Evolutionary conservation across 2,329 filamentous ascomycete genomes (phyloP), one percentile per base, ranked within the genome.

Genomic region (Fusarium sp.): DNA sequence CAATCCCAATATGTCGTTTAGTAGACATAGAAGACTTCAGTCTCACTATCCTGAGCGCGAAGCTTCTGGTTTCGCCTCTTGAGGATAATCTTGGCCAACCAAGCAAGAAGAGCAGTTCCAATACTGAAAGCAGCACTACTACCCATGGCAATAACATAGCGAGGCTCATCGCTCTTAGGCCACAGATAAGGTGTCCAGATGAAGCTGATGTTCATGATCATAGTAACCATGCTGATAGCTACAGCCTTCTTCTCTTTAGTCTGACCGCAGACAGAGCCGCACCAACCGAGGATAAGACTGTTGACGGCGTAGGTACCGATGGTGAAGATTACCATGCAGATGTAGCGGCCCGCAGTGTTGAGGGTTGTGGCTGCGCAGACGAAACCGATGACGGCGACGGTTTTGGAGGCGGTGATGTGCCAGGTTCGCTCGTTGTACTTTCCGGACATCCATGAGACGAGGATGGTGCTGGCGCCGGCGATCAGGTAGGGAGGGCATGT

Each of bases 191-290:
- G 73, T 16, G 73, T 75, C 69, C 71, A 75, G 53, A 75, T 74
- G n/a, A 71, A 72, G 60, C 69, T 71, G 10, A 74, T 48, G 59
- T 75, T 75, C 66, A 74, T 74, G 8, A 75, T 63, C 64, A 70
- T 75, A 1, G 71, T 75, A 3, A 72, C 72, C 72, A 75, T 75
- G 18, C 80, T 80, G 20, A 85, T 77, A 1, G 81, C 78, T 3
- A 80, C 80, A 1, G 83, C 83, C 69, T 83, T 84, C 76, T 85
- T 84, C 72, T 85, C 83, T 24, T 83, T 81, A 1, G 82, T 84
- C 71, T 85, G 83, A 1, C 81, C 82, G 21, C 82, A 79, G 1
- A 80, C 80, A 1, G 75, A 77, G 1, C 77, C 77, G 2, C 78
- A 78, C 84, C 83, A 85, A 6, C 82, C 81, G 1, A 84, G 76